Evolutionary conservation across 768 basidiomycete genomes (phyloP).

Genomic region (Suillus weaverae): DNA sequence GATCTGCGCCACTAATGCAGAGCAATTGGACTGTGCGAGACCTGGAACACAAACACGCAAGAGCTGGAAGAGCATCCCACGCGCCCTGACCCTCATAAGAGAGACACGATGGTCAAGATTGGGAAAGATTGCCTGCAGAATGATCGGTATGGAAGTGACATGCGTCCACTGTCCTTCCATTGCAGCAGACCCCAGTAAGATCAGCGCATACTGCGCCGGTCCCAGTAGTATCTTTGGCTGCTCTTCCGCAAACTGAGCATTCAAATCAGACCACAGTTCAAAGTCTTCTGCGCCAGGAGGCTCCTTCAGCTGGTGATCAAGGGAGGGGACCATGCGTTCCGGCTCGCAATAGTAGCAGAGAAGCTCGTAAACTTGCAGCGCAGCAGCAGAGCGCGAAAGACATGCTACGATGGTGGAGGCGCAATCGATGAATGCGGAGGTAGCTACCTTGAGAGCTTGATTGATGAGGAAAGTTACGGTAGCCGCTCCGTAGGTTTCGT

Average conservation of each 20-base stretch:
- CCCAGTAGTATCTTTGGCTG: constrained; percentile 71
- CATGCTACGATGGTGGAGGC: constrained; percentile 82
- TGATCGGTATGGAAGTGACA: constrained; percentile 62
- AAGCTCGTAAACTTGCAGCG: constrained; percentile 74
- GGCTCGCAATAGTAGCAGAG: constrained; percentile 86
- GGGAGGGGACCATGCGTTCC: constrained; percentile 75
- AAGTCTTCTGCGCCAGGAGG: constrained; percentile 63
- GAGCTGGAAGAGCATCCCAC: constrained; percentile 81
- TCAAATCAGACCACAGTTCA: constrained; percentile 79
- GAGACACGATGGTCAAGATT: constrained; percentile 78
- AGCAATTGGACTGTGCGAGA: constrained; percentile 71
- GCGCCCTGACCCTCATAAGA: constrained; percentile 70
- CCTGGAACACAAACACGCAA: constrained; percentile 81
- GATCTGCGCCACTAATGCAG: constrained; percentile 54
- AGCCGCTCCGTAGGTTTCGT: constrained; percentile 74
- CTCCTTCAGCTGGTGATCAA: constrained; percentile 66
- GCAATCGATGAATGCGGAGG: constrained; percentile 72
- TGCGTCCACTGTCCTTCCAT: constrained; percentile 78
- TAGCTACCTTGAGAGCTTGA: constrained; percentile 84
- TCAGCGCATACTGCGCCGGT: constrained; percentile 84
- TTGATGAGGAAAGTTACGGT: constrained; percentile 82
- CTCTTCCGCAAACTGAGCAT: constrained; percentile 66
- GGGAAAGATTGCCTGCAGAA: constrained; percentile 78
- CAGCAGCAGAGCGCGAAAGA: constrained; percentile 74
- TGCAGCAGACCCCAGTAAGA: constrained; percentile 78